A percentile compares a stretch with the other conserved stretches of the same genome.
These are phyloP conservation scores for Naegleria gruberi DNA, from an alignment of 208 protist species.

Conservation along the genomic window DNA sequence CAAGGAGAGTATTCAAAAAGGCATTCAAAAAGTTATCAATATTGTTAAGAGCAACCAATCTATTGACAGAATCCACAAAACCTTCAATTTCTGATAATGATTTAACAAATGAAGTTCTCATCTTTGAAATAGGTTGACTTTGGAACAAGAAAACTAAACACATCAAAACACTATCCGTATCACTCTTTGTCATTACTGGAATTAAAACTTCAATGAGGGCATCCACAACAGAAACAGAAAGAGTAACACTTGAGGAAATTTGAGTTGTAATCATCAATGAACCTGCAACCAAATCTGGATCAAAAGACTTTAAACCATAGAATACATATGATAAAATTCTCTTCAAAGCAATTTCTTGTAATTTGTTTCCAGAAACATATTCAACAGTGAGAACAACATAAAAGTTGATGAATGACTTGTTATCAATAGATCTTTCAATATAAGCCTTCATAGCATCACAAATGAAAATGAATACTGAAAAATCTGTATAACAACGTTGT, in stretches of 20 bases:
- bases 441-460: slow-evolving; percentile 26
- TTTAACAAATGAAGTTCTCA: not conserved
- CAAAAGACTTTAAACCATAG: slow-evolving; percentile 4
- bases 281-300: not conserved
- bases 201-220: slow-evolving; percentile 21
- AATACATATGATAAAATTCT: slow-evolving; percentile 31
- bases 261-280: slow-evolving; percentile 36
- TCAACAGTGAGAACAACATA: not conserved
- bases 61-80: slow-evolving; percentile 1
- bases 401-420: not conserved
- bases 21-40: slow-evolving; percentile 25
- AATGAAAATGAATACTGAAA: slow-evolving; percentile 31
- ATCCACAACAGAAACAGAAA: slow-evolving; percentile 7
- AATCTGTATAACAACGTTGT: slow-evolving; percentile 27
- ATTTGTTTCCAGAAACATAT: not conserved
- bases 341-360: slow-evolving; percentile 24
- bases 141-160: slow-evolving; percentile 23
- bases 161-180: slow-evolving; percentile 10
- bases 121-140: slow-evolving; percentile 22
- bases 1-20: not conserved
- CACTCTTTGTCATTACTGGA: not conserved
- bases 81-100: slow-evolving; percentile 5
- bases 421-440: not conserved
- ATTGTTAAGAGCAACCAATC: slow-evolving; percentile 14
- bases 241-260: slow-evolving; percentile 18